phyloP scores from a whole-genome alignment of 305 asterid genomes.

The Solanum hybrid region DNA sequence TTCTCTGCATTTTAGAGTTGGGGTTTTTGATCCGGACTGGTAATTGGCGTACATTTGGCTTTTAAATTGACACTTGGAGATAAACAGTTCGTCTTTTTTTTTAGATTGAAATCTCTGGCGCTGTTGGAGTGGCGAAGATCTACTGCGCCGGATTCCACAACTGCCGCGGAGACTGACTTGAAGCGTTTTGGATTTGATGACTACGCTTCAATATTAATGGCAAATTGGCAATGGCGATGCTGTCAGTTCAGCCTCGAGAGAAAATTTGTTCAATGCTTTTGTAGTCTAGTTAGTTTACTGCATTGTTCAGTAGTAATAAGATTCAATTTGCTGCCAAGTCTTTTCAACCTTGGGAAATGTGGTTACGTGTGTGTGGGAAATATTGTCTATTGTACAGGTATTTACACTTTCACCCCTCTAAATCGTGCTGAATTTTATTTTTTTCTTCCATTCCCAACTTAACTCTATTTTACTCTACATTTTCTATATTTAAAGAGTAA shows the following conservation, averaged over 20 bases:
- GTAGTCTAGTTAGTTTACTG: neutral
- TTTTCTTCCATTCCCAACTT: neutral
- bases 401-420: neutral
- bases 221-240: neutral
- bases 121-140: constrained; percentile 3
- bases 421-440: neutral
- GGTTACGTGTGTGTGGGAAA: neutral
- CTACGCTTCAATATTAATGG: neutral
- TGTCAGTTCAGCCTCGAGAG: neutral
- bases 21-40: neutral
- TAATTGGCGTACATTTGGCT: constrained; percentile 19
- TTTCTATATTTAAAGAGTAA: too few relatives aligned
- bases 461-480: too few relatives aligned
- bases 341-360: neutral
- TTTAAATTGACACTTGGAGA: constrained; percentile 14
- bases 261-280: neutral
- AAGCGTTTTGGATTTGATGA: neutral
- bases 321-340: neutral
- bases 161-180: neutral
- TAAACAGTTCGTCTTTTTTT: neutral
- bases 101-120: neutral
- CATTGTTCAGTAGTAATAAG: neutral
- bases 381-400: neutral
- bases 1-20: constrained; percentile 17
- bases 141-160: constrained; percentile 5